Conservation (phyloP, 1,139 yeast species). For the Yamadazyma trypodendri region DNA sequence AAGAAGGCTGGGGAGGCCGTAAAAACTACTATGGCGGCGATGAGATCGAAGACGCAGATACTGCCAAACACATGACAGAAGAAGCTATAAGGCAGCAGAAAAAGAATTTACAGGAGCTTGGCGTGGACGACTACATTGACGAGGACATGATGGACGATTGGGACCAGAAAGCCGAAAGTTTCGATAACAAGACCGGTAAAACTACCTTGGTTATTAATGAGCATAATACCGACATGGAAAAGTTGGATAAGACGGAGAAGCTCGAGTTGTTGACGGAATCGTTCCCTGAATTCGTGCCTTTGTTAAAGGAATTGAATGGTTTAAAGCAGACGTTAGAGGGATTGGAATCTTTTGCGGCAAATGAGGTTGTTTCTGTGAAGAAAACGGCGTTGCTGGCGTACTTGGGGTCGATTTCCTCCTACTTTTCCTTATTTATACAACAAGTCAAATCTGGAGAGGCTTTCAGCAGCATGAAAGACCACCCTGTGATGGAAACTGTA, state of each 20-base stretch:
- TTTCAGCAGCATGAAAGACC: conserved; percentile 71
- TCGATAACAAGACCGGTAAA: conserved; percentile 24
- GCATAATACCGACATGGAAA: conserved; percentile 30
- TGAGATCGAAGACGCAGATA: conserved; percentile 71
- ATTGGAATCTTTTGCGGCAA: conserved; percentile 31
- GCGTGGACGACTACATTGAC: conserved; percentile 79
- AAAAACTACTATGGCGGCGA: conserved; percentile 84
- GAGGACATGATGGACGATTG: conserved; percentile 80
- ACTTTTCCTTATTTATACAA: conserved; percentile 68
- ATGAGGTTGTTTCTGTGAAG: conserved; percentile 48
- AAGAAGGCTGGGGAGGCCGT: conserved; percentile 77
- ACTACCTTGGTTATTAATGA: conserved; percentile 24
- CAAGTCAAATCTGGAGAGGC: conserved; percentile 53
- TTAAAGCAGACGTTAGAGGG: conserved; percentile 44
- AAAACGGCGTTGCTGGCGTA: conserved; percentile 73
- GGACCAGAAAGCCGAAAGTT: conserved; percentile 42
- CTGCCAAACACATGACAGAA: conserved; percentile 74
- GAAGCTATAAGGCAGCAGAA: conserved; percentile 90
- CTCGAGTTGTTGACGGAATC: conserved; percentile 50
- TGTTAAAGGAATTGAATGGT: conserved; percentile 60
- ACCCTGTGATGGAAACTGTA: conserved; percentile 84
- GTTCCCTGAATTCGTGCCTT: conserved; percentile 83
- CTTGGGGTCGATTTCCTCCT: conserved; percentile 69
- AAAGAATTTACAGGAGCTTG: conserved; percentile 76
- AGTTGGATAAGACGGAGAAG: conserved; percentile 44